Evolutionary conservation across 2,329 filamentous ascomycete species (phyloP).

Genomic region (Stachybotrys chartarum): DNA sequence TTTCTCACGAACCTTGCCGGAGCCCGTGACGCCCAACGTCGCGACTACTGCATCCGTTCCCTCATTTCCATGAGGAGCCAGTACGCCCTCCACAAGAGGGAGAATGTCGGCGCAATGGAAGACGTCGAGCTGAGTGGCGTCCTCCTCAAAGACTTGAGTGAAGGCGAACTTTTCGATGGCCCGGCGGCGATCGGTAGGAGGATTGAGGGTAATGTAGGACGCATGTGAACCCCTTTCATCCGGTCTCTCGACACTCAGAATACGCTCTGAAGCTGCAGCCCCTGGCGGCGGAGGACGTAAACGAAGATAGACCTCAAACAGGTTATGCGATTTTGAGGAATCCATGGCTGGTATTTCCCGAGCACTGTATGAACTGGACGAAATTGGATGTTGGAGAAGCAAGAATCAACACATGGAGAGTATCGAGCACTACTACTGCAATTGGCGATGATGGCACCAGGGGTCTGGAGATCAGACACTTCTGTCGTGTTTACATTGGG

Average conservation of each 20-base stretch:
- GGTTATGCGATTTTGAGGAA: slow-evolving; percentile 31
- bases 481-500: no score
- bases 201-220: slow-evolving; percentile 70
- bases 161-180: slow-evolving; percentile 93
- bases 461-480: no score
- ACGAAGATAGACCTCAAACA: slow-evolving; percentile 90
- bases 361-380: neutral
- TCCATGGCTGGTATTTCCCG: neutral
- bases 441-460: no score
- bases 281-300: slow-evolving; percentile 59
- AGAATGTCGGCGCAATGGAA: slow-evolving; percentile 75
- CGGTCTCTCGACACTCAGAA: slow-evolving; percentile 67
- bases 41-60: slow-evolving; percentile 86
- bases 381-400: neutral
- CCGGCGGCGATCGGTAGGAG: slow-evolving; percentile 76
- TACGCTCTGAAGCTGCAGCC: slow-evolving; percentile 50
- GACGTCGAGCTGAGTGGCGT: slow-evolving; percentile 75
- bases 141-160: slow-evolving; percentile 86
- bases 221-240: slow-evolving; percentile 32
- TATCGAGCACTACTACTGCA: no score
- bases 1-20: slow-evolving; percentile 66
- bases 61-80: slow-evolving; percentile 65
- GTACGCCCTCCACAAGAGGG: slow-evolving; percentile 70
- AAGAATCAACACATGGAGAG: no score
- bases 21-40: slow-evolving; percentile 89